Conservation (phyloP, 192 early-diverging fungal species). For the Coemansia sp. region DNA sequence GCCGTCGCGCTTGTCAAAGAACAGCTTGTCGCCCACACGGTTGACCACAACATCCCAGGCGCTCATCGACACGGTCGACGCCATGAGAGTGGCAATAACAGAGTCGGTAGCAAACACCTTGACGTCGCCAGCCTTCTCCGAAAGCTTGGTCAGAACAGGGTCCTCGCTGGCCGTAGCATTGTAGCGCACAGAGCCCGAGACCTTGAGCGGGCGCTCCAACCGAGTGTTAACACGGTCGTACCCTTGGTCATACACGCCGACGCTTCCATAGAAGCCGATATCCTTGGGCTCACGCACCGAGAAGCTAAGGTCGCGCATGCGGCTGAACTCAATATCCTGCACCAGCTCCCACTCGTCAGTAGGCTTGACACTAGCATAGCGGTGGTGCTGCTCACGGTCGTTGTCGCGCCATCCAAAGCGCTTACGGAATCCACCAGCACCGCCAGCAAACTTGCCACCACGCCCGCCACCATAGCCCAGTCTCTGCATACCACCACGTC, state of each 20-base stretch:
- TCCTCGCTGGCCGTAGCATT: constrained; percentile 88
- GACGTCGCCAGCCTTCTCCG: constrained; percentile 47
- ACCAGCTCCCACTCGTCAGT: constrained; percentile 88
- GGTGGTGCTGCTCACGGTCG: constrained; percentile 70
- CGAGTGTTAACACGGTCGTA: constrained; percentile 87
- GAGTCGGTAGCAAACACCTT: constrained; percentile 90
- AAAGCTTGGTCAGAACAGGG: constrained; percentile 70
- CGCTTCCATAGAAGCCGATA: constrained; percentile 77
- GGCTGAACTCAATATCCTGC: constrained; percentile 93
- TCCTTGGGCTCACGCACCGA: constrained; percentile 77
- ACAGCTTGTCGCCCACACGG: constrained; percentile 78
- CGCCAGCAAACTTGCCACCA: constrained; percentile 46
- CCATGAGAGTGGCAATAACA: constrained; percentile 92
- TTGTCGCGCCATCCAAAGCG: constrained; percentile 48
- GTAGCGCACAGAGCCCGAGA: constrained; percentile 66
- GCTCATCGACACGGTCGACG: constrained; percentile 84
- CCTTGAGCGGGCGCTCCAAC: constrained; percentile 72
- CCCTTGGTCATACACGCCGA: constrained; percentile 75
- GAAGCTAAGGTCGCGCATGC: constrained; percentile 83
- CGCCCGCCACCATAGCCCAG: constrained; percentile 56
- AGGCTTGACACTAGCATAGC: constrained; percentile 86
- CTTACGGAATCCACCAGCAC: constrained; percentile 47
- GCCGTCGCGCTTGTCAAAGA: constrained; percentile 90
- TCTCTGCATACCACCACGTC: constrained; percentile 31
- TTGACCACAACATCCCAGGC: constrained; percentile 96